Evolutionary conservation across 2,329 filamentous ascomycete genomes (phyloP), one percentile per base, ranked within the genome.

Genomic region (Lecanicillium sp.): DNA sequence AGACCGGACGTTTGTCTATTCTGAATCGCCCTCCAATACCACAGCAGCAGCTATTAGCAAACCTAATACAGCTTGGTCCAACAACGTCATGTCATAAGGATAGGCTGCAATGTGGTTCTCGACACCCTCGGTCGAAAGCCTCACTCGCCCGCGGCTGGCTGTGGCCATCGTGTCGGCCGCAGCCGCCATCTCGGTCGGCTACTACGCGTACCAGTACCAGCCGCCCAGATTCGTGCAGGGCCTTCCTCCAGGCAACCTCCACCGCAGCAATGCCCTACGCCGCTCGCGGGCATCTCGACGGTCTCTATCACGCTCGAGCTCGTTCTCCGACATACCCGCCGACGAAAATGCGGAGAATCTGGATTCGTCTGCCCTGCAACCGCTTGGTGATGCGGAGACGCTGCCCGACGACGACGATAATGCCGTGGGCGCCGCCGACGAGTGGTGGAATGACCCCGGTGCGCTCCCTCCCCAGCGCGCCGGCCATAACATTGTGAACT

Each of bases 401-500:
- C 61, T 60, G 9, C 8, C 5, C 29, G 18, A 22, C 11, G 19
- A 37, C 39, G 61, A 66, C 17, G 54, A 61, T 45, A 64, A 62
- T 45, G 59, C 62, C 4, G 61, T 66, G 17, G 54, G 61, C 46
- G 64, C 62, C 45, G 59, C 61, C 4, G 68, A 71, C 36, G 69
- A 72, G 42, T 77, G 71, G 71, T 73, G 65, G 58, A 69, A 72
- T 43, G 70, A 74, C 17, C 51, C 58, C 28, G 45, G 56, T 13
- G 56, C 58, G 40, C 58, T 65, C 40, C 55, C 64, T 20, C 56
- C 65, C 22, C 68, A 69, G 44, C 68, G 70, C 41, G 74, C 66
- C 25, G 86, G 85, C 6, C 85, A 92, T 53, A 89, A 88, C 44
- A 79, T 94, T 35, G 82, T 94, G 33, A 86, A 81, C 45, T 69